Evolutionary conservation across 176 grass and related monocot genomes (phyloP), one percentile per base, ranked within the genome.

Genomic region (Avena eriantha): DNA sequence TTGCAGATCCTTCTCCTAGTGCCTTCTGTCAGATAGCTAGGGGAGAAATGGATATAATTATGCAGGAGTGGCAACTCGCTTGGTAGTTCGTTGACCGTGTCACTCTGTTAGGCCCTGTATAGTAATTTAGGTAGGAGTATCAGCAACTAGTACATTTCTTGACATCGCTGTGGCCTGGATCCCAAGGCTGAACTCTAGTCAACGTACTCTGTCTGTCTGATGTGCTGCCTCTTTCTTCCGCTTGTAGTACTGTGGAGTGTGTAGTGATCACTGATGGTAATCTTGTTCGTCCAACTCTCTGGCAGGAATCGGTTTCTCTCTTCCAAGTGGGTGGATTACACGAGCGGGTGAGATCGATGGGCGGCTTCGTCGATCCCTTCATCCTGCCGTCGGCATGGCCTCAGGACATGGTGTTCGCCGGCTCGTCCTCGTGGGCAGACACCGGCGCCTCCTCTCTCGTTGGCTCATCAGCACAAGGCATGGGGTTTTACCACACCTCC

Each of bases 321-420:
- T n/a, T n/a, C n/a, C n/a, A n/a, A n/a, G n/a, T n/a, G n/a, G n/a
- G n/a, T n/a, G n/a, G n/a, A n/a, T n/a, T n/a, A n/a, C n/a, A n/a
- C n/a, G n/a, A n/a, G n/a, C n/a, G n/a, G n/a, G n/a, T 9, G 64
- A 61, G 26, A n/a, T 26, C 24, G 10, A 90, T 90, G 89, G 84
- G 64, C 15, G 84, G 88, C 7, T 86, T 90, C 53, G 43, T 68
- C 1, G 79, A 90, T 23, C 84, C 84, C 23, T 86, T 86, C 73
- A 12, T 55, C 3, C 33, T 80, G 6, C 60, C 46, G 51, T 18
- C 31, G 31, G 61, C 79, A 10, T 86, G 88, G 84, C 66, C 84
- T 23, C 88, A 82, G 24, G 84, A 90, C 63, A 14, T 78, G 31
- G 73, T 71, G 54, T 83, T 90, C 54, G 15, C 55, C 6, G 73